These are phyloP conservation scores for Sphaerulina vaccinii DNA, from an alignment of 2,329 filamentous ascomycete genomes.

Conservation along the genomic window DNA sequence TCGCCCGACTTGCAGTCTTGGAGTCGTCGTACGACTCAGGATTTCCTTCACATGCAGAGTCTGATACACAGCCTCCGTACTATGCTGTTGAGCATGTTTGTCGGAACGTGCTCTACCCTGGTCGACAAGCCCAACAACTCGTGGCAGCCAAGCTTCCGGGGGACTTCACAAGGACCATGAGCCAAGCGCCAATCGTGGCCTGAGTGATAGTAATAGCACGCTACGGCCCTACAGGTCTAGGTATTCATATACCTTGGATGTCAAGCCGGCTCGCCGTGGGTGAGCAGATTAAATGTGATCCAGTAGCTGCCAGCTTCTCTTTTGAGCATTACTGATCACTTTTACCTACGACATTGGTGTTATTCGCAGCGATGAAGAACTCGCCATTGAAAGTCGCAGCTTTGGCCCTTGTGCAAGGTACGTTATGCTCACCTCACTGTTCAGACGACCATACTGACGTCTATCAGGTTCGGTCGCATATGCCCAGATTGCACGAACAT, in stretches of 20 bases:
- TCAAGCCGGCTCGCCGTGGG: background rate
- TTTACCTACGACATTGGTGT: background rate
- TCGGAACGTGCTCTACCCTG: background rate
- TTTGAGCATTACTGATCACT: background rate
- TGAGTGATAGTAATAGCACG: background rate
- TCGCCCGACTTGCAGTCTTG: background rate
- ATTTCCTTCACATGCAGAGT: background rate
- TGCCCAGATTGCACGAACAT: constrained; percentile 21
- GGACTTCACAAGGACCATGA: background rate
- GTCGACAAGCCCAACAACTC: constrained; percentile 2
- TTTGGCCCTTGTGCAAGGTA: constrained; percentile 8
- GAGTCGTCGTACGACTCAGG: too few species aligned
- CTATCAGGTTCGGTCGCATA: constrained; percentile 11
- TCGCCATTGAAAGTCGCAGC: background rate
- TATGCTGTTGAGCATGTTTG: background rate
- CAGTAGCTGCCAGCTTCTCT: background rate
- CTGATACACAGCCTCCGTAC: background rate
- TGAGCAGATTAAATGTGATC: background rate
- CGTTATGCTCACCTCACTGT: background rate
- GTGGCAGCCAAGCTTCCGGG: constrained; percentile 1
- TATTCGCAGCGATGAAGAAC: constrained; percentile 3
- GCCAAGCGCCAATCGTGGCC: constrained; percentile 1
- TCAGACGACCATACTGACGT: background rate
- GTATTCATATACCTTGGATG: background rate
- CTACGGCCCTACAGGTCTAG: constrained; percentile 3